Evolutionary conservation across 2,329 filamentous ascomycete genomes (phyloP), one percentile per base, ranked within the genome.

Genomic region (Cladosporium colombiae): DNA sequence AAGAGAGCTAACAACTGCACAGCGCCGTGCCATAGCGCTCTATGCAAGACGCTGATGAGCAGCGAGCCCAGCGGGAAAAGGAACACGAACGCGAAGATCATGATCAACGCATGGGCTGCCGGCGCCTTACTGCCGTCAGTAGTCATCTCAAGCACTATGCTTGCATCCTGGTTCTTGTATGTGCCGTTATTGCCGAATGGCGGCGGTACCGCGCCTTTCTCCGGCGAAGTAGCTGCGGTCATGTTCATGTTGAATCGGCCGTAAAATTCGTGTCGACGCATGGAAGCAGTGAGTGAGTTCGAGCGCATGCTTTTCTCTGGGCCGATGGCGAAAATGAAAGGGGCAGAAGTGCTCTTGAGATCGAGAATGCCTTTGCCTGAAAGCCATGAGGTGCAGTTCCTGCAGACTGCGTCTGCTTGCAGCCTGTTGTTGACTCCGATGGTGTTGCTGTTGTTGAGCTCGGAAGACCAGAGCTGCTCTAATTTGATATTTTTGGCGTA

Each of bases 311-410:
- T 23, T 73, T 60, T 35, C 58, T 56, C 59, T 6, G 74, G 73
- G 0, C 79, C 79, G 11, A 81, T 77, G 10, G 78, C 79, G 66
- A 78, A 80, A 35, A 80, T 78, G 76, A 80, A 79, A 1, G 75
- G 74, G 10, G 77, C 74, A 0, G 67, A 35, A 0, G 65, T 68
- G 27, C 69, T 72, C 2, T 70, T 72, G 0, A 69, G 50, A 62
- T 79, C 73, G 5, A 80, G 66, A 25, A 18, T 25, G 10, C 35
- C 27, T 5, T 27, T 14, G 29, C 50, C 61, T 4, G 61, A 63
- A 25, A 69, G 74, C 53, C 74, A 74, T 18, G 68, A 68, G n/a
- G 65, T 70, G 68, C 78, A 79, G 67, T 78, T 77, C 14, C 68
- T 68, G 68, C 79, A 81, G 10, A 77, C 69, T 0, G 75, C 78